phyloP scores from a whole-genome alignment of 441 rosid genomes.

The Breynia disticha region DNA sequence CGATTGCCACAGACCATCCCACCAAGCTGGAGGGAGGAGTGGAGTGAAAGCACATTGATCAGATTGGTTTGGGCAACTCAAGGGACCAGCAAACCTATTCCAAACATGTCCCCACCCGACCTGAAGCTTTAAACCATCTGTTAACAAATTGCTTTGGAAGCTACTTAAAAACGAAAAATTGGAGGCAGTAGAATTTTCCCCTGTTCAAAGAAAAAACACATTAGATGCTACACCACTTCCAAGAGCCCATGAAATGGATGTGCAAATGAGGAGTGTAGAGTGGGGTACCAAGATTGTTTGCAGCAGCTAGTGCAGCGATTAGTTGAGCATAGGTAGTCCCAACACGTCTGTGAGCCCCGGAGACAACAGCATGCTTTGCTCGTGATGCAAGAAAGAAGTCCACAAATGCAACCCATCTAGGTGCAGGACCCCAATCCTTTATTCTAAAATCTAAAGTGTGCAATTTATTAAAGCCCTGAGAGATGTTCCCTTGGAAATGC shows the following conservation, averaged over 20 bases:
- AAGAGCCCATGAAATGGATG: neutral
- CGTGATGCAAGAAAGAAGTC: conserved; percentile 93
- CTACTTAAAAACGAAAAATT: conserved; percentile 70
- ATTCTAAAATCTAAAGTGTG: conserved; percentile 52
- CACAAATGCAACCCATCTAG: conserved; percentile 98
- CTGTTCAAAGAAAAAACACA: conserved; percentile 26
- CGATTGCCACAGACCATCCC: conserved; percentile 95
- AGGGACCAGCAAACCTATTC: conserved; percentile 89
- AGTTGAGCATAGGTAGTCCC: conserved; percentile 91
- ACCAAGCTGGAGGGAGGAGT: conserved; percentile 91
- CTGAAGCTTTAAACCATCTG: conserved; percentile 67
- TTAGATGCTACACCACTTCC: conserved; percentile 4
- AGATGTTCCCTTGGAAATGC: conserved; percentile 49
- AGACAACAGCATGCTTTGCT: conserved; percentile 60
- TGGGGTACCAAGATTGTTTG: conserved; percentile 68
- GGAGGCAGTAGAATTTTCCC: conserved; percentile 40
- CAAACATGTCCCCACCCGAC: conserved; percentile 94
- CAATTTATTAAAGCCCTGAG: conserved; percentile 26
- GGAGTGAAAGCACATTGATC: conserved; percentile 83
- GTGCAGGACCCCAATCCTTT: conserved; percentile 98
- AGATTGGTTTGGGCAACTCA: conserved; percentile 64
- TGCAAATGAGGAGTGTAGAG: neutral
- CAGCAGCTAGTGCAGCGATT: conserved; percentile 80
- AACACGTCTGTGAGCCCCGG: conserved; percentile 86
- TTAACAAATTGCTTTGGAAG: conserved; percentile 63